Base-by-base conservation (phyloP, 495 filamentous ascomycete genomes). In the Tricharina praecox region DNA sequence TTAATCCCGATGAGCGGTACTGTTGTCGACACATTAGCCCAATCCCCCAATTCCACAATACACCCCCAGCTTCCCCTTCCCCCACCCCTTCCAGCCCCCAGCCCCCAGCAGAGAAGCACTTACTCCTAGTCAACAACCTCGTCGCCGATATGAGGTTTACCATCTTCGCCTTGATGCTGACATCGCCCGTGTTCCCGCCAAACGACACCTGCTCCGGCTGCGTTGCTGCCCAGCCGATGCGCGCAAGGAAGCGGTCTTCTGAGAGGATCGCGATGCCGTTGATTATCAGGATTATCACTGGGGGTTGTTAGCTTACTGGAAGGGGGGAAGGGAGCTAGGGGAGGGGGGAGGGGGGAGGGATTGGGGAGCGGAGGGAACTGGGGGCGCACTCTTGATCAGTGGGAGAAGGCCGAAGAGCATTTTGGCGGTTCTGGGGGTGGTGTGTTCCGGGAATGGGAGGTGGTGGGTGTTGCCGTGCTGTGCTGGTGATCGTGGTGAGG, bases 1-100 rank as follows among this genome's bases (percentile, higher is more conserved):
- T 97, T 97, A 56, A 93, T 80, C 35, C 77, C 74, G 59, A 97
- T 96, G 43, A 97, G 68, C 7, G 88, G 92, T 79, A 94, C 88
- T 95, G 56, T 52, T 47, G 3, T 28, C 13, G 36, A 10, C 20
- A 13, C 21, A 19, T 47, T n/a, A 47, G 32, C 21, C 47, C 58
- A 47, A 56, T 51, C 56, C 30, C 15, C 41, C 33, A n/a, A n/a
- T n/a, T n/a, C 8, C n/a, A 11, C 25, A 34, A 21, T 16, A 39
- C n/a, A 39, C 19, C 16, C n/a, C 36, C 13, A 5, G 7, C 36
- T 32, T 20, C 37, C 3, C n/a, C 15, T 32, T 52, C 23, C 23
- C 39, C 23, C 34, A 23, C 9, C 13, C 23, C 32, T 16, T 4
- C 7, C 34, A 18, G 18, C 13, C 23, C 45, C 18, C 25, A 10